A percentile compares a stretch with the other conserved stretches of the same genome.
Evolutionary conservation across 192 early-diverging fungal genomes (phyloP).

Genomic region (Phlyctochytrium arcticum): DNA sequence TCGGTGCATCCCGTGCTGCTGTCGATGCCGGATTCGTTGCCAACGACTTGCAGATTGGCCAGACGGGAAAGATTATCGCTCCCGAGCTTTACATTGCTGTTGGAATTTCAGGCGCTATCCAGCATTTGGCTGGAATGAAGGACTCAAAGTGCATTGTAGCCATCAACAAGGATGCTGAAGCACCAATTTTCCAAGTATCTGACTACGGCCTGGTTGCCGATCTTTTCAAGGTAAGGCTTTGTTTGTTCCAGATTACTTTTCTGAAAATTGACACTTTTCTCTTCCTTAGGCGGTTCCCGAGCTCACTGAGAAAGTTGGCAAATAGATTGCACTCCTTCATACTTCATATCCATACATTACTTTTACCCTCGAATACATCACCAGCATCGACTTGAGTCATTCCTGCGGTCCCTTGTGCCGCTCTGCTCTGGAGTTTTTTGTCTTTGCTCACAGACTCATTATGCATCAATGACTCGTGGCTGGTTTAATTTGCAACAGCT

Average conservation of each 20-base stretch:
- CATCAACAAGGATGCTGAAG: conserved; percentile 98
- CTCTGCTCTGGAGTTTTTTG: too few relatives aligned
- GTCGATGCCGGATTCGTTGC: conserved; percentile 95
- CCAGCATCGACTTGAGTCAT: too few relatives aligned
- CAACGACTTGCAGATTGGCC: conserved; percentile 96
- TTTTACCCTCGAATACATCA: too few relatives aligned
- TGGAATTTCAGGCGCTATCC: conserved; percentile 95
- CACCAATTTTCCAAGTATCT: conserved; percentile 94
- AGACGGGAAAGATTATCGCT: conserved; percentile 97
- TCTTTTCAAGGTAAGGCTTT: conserved; percentile 68
- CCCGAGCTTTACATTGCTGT: conserved; percentile 94
- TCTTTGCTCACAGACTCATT: too few relatives aligned
- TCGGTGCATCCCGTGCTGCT: conserved; percentile 95
- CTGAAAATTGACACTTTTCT: neutral
- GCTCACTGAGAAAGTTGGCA: conserved; percentile 86
- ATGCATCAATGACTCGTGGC: too few relatives aligned
- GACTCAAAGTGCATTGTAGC: conserved; percentile 98
- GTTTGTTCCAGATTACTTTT: neutral
- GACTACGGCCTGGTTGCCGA: conserved; percentile 96
- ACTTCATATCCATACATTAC: too few relatives aligned
- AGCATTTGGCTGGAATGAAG: conserved; percentile 98
- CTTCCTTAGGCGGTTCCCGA: conserved; percentile 70
- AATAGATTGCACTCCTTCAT: too few relatives aligned
- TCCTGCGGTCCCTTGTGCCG: too few relatives aligned
- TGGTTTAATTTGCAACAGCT: too few relatives aligned